Evolutionary conservation across 345 rosid genomes (phyloP).

Genomic region (Triadica sebifera): DNA sequence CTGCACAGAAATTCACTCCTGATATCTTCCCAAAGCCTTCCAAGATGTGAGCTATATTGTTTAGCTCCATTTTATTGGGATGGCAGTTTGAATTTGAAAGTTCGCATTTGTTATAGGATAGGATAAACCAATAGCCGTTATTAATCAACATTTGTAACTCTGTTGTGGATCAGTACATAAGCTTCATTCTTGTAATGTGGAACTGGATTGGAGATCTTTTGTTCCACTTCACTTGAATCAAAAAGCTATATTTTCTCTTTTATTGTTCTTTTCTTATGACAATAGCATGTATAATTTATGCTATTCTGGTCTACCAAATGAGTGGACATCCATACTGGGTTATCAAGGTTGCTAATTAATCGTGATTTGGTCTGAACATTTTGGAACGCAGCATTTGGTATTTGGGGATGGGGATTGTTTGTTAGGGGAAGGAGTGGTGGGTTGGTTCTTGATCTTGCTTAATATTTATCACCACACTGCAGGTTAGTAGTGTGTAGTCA

Average conservation of each 20-base stretch:
- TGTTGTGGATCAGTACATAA: background rate
- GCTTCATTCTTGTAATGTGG: too few relatives aligned
- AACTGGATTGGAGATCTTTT: background rate
- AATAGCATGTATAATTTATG: background rate
- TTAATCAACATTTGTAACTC: background rate
- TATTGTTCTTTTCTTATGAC: background rate
- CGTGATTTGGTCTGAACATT: background rate
- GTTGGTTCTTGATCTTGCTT: background rate
- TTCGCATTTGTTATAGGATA: background rate
- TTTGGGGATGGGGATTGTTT: background rate
- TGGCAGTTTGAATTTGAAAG: background rate
- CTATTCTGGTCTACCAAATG: background rate
- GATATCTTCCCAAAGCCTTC: constrained; percentile 97
- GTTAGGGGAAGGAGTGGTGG: too few relatives aligned
- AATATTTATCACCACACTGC: background rate
- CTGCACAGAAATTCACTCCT: constrained; percentile 94
- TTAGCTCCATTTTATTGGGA: background rate
- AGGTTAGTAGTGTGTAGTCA: too few relatives aligned
- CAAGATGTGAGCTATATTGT: constrained; percentile 54
- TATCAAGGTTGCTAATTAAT: too few relatives aligned
- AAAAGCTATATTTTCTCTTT: background rate
- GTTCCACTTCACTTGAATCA: background rate
- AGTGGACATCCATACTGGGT: background rate
- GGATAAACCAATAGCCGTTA: background rate
- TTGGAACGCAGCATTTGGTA: background rate